phyloP scores from a whole-genome alignment of 495 filamentous ascomycete genomes.

The Penicillium antarcticum region DNA sequence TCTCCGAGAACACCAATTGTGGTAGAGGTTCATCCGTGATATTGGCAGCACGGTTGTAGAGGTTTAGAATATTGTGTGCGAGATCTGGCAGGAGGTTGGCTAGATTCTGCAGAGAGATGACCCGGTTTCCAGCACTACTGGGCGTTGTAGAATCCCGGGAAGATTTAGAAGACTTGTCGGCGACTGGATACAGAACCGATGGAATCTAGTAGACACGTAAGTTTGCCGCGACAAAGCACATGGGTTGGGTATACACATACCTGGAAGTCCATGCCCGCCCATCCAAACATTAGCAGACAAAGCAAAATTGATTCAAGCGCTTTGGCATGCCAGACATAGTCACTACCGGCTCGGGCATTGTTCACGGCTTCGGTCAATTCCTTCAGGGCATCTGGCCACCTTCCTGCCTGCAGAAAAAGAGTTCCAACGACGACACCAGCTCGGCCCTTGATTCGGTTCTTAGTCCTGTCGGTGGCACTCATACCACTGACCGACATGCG shows the following conservation, averaged over 20 bases:
- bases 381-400: slow-evolving; percentile 85
- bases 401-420: slow-evolving; percentile 81
- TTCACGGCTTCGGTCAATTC: slow-evolving; percentile 78
- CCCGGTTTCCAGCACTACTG: slow-evolving; percentile 42
- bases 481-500: slow-evolving; percentile 82
- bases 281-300: slow-evolving; percentile 78
- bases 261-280: slow-evolving; percentile 83
- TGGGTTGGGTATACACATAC: slow-evolving; percentile 38
- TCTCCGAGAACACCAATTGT: slow-evolving; percentile 76
- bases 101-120: slow-evolving; percentile 60
- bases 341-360: slow-evolving; percentile 74
- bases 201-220: slow-evolving; percentile 49
- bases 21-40: slow-evolving; percentile 80
- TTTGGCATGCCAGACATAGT: slow-evolving; percentile 96
- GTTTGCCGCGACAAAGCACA: neutral
- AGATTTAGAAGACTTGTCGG: slow-evolving; percentile 52
- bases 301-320: slow-evolving; percentile 83
- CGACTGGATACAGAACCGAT: slow-evolving; percentile 55
- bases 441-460: slow-evolving; percentile 79
- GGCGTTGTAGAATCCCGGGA: slow-evolving; percentile 42
- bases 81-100: slow-evolving; percentile 66
- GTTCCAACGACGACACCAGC: slow-evolving; percentile 78
- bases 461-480: slow-evolving; percentile 75
- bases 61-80: slow-evolving; percentile 74
- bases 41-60: slow-evolving; percentile 72